Conservation (phyloP, 805 yeast species). For the Saccharomycopsis lassenensis region DNA sequence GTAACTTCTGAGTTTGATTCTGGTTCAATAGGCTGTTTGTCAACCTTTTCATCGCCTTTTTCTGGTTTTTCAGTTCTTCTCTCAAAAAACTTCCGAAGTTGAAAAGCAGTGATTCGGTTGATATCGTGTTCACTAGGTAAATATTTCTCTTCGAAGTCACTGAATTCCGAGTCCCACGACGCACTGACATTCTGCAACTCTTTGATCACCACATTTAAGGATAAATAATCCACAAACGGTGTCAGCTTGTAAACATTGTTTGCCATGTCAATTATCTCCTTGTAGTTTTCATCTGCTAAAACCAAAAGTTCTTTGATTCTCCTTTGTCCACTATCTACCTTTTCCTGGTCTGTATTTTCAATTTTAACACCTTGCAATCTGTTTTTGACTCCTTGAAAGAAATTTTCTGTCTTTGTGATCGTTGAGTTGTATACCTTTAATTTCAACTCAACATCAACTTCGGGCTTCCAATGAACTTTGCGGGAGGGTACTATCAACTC, state of each 20-base stretch:
- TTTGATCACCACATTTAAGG: slow-evolving; percentile 58
- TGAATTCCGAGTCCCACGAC: slow-evolving; percentile 77
- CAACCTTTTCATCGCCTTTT: not conserved
- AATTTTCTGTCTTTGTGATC: slow-evolving; percentile 38
- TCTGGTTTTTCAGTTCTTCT: slow-evolving; percentile 9
- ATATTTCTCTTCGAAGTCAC: slow-evolving; percentile 64
- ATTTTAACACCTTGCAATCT: slow-evolving; percentile 57
- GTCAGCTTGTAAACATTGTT: slow-evolving; percentile 43
- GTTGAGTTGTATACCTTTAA: slow-evolving; percentile 48
- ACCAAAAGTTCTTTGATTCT: slow-evolving; percentile 47
- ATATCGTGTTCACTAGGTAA: slow-evolving; percentile 92
- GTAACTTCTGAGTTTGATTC: not conserved
- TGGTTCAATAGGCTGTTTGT: too few relatives aligned
- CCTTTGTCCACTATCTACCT: slow-evolving; percentile 55
- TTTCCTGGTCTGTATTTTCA: slow-evolving; percentile 62
- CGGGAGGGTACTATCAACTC: slow-evolving; percentile 72
- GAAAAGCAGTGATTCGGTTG: slow-evolving; percentile 55
- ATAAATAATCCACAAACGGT: slow-evolving; percentile 53
- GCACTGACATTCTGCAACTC: slow-evolving; percentile 73
- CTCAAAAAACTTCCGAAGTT: slow-evolving; percentile 15
- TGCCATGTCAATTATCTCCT: slow-evolving; percentile 33
- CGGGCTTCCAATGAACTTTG: slow-evolving; percentile 60
- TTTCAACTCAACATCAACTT: slow-evolving; percentile 57
- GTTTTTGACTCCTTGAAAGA: slow-evolving; percentile 63
- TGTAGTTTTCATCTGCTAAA: slow-evolving; percentile 41